Conservation (phyloP, 306 rosid species). For the Inga laurina region DNA sequence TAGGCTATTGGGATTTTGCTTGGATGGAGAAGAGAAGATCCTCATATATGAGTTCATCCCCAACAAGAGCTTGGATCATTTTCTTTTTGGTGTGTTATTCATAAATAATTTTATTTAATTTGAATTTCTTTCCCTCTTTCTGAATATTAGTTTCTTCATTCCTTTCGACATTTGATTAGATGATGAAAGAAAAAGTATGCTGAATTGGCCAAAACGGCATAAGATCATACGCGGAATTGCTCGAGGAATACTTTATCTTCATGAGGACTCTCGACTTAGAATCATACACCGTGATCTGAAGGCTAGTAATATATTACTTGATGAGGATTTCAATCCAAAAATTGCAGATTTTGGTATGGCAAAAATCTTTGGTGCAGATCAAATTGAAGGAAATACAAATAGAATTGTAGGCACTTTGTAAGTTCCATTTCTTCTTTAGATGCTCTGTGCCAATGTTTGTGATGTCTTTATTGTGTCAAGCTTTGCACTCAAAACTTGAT, state of each 20-base stretch:
- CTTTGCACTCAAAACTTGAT: background rate
- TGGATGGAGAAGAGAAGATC: too few relatives aligned
- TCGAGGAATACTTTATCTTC: slow-evolving; percentile 37
- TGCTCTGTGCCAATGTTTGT: background rate
- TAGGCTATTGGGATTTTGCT: slow-evolving; percentile 13
- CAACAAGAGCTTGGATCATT: slow-evolving; percentile 29
- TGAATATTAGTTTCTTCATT: background rate
- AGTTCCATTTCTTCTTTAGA: background rate
- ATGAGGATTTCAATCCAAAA: slow-evolving; percentile 45
- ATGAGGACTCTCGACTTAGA: slow-evolving; percentile 34
- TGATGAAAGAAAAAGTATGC: slow-evolving; percentile 12
- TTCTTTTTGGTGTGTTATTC: slow-evolving; percentile 29
- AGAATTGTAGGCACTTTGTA: slow-evolving; percentile 57
- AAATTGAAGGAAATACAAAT: slow-evolving; percentile 41
- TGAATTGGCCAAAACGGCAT: slow-evolving; percentile 49
- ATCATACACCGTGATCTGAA: slow-evolving; percentile 41
- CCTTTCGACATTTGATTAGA: slow-evolving; percentile 13
- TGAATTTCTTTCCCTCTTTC: background rate
- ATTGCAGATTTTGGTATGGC: slow-evolving; percentile 54
- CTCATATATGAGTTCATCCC: too few relatives aligned
- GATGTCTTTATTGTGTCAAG: background rate
- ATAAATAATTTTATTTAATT: background rate
- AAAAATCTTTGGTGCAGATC: slow-evolving; percentile 37
- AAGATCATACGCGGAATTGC: slow-evolving; percentile 39
- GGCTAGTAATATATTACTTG: slow-evolving; percentile 48